These are phyloP conservation scores for Talaromyces sp. DNA, from an alignment of 2,329 filamentous ascomycete genomes.

Conservation along the genomic window DNA sequence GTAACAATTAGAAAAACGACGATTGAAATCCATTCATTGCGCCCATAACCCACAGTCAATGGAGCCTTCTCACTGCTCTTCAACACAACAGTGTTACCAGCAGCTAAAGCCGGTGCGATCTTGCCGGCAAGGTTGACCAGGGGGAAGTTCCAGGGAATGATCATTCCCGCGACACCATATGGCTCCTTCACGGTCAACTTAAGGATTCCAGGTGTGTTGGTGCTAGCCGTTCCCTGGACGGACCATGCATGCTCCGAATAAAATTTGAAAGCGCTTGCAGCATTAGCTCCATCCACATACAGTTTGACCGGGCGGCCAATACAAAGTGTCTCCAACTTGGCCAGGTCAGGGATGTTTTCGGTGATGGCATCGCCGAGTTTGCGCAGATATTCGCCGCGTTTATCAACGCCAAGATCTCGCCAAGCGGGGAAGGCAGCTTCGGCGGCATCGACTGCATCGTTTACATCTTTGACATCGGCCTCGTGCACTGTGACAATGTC, in stretches of 20 bases:
- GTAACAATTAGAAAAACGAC: background rate
- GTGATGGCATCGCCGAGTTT: constrained; percentile 36
- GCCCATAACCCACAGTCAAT: constrained; percentile 53
- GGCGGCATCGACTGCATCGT: constrained; percentile 42
- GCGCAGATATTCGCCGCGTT: constrained; percentile 36
- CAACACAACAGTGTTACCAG: constrained; percentile 63
- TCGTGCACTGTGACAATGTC: constrained; percentile 32
- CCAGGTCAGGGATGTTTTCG: constrained; percentile 33
- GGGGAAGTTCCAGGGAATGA: constrained; percentile 62
- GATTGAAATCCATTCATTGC: too few species aligned
- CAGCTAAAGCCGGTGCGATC: constrained; percentile 62
- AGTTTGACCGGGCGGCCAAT: constrained; percentile 39
- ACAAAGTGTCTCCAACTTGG: constrained; percentile 39
- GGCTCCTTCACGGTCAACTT: constrained; percentile 50
- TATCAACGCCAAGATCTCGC: constrained; percentile 37
- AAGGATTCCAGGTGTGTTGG: constrained; percentile 32
- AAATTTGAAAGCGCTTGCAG: constrained; percentile 29
- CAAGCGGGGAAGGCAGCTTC: constrained; percentile 42
- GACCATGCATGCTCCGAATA: constrained; percentile 34
- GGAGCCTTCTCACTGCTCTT: constrained; percentile 68
- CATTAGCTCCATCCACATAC: constrained; percentile 26
- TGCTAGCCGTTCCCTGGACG: constrained; percentile 33
- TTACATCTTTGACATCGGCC: constrained; percentile 35
- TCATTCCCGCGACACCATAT: constrained; percentile 60
- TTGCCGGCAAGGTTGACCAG: constrained; percentile 55